Evolutionary conservation across 257 asterid species (phyloP).

Genomic region (Solanum chilense): DNA sequence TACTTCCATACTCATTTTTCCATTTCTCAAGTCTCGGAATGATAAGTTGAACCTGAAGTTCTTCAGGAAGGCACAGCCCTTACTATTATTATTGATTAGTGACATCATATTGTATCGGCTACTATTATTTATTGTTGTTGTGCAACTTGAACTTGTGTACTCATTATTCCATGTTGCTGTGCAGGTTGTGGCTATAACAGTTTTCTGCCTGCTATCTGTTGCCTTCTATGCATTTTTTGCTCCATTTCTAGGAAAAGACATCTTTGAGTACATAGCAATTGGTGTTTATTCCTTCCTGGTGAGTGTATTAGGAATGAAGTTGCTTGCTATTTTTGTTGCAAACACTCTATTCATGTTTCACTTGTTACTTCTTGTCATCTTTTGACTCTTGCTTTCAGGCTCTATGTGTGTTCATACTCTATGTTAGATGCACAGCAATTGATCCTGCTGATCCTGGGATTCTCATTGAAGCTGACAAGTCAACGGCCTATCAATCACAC

Average conservation of each 20-base stretch:
- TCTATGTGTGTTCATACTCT: conserved; percentile 60
- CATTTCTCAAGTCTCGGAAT: not conserved
- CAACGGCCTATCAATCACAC: conserved; percentile 45
- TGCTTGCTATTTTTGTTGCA: not conserved
- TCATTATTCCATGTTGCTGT: conserved; percentile 3
- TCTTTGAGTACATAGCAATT: conserved; percentile 69
- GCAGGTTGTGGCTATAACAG: conserved; percentile 98
- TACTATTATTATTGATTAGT: not conserved
- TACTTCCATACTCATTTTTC: not conserved
- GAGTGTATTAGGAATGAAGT: conserved; percentile 14
- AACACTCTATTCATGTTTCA: not conserved
- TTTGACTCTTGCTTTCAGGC: conserved; percentile 43
- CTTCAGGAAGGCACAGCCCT: not conserved
- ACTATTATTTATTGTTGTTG: not conserved
- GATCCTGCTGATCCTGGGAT: conserved; percentile 98
- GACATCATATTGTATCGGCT: not conserved
- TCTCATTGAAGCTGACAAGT: conserved; percentile 55
- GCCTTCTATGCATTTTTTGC: conserved; percentile 98
- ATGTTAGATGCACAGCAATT: conserved; percentile 86
- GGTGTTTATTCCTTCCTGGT: conserved; percentile 92
- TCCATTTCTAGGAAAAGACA: conserved; percentile 85
- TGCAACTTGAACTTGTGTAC: not conserved
- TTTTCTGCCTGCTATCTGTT: conserved; percentile 78
- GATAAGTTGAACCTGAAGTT: not conserved
- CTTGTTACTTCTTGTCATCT: conserved; percentile 1